These are phyloP conservation scores for Quercus parvula DNA, from an alignment of 306 rosid species.

Conservation along the genomic window DNA sequence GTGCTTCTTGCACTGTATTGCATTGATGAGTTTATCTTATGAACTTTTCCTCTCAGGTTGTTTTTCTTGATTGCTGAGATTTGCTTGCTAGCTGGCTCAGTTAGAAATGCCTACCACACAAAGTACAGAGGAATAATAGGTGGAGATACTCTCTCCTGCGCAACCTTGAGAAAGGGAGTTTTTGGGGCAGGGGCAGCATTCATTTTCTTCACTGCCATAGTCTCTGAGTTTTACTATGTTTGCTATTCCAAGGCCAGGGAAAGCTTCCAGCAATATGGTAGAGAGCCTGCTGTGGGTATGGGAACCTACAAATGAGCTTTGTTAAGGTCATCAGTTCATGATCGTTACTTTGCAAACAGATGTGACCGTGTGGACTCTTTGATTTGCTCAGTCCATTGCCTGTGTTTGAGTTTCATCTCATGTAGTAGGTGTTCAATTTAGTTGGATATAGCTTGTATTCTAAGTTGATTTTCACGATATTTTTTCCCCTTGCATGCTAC, in stretches of 20 bases:
- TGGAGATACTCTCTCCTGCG: conserved; percentile 47
- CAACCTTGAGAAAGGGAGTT: conserved; percentile 83
- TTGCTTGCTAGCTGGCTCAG: conserved; percentile 91
- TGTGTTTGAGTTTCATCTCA: conserved; percentile 28
- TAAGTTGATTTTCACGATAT: conserved; percentile 10
- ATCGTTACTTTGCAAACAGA: conserved; percentile 15
- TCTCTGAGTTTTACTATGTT: conserved; percentile 73
- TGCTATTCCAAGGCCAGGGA: conserved; percentile 83
- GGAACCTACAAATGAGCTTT: conserved; percentile 74
- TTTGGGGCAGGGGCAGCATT: conserved; percentile 93
- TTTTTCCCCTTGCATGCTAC: conserved; percentile 15
- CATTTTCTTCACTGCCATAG: conserved; percentile 55
- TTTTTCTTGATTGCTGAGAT: conserved; percentile 87
- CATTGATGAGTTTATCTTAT: conserved; percentile 7
- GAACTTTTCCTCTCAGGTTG: conserved; percentile 46
- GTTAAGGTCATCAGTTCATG: conserved; percentile 9
- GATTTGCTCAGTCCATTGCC: conserved; percentile 26
- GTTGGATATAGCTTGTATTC: conserved; percentile 28
- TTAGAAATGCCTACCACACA: conserved; percentile 90
- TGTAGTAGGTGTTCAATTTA: conserved; percentile 23
- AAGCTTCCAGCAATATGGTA: conserved; percentile 62
- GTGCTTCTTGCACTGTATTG: not conserved
- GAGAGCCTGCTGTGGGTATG: conserved; percentile 76
- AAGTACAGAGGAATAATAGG: conserved; percentile 54
- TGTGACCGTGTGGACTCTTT: conserved; percentile 28